A percentile compares a stretch with the other conserved stretches of the same genome.
phyloP scores from a whole-genome alignment of 163 green algal genomes.

The Chloromonas sp. region DNA sequence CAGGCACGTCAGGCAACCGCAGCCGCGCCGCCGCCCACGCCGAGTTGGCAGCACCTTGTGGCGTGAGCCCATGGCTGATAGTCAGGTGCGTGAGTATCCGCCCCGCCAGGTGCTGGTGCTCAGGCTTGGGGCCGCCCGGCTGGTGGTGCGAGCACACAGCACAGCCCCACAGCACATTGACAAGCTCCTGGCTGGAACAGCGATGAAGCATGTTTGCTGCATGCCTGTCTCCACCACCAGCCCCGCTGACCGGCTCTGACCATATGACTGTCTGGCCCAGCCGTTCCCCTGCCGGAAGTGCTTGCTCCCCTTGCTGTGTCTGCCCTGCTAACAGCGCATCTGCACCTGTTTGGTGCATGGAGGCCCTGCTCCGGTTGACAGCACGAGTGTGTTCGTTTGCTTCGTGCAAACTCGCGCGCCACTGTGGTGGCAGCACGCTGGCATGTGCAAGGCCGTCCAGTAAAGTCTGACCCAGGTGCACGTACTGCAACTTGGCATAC shows the following conservation, averaged over 20 bases:
- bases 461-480: no score
- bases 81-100: no score
- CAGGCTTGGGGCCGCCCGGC: no score
- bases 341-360: no score
- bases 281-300: neutral
- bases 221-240: neutral
- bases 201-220: neutral
- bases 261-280: neutral
- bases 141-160: neutral
- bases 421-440: no score
- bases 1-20: neutral
- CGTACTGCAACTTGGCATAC: constrained; percentile 20
- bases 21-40: neutral
- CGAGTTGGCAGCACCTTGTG: neutral
- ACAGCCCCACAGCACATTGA: constrained; percentile 12
- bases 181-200: constrained; percentile 1
- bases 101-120: no score
- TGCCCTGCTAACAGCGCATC: neutral
- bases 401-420: no score
- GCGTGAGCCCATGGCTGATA: neutral
- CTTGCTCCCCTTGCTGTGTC: neutral
- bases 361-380: no score
- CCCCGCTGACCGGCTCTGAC: neutral
- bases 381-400: no score
- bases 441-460: no score